Evolutionary conservation across 805 yeast genomes (phyloP).

Genomic region (Pichia phayaonensis): DNA sequence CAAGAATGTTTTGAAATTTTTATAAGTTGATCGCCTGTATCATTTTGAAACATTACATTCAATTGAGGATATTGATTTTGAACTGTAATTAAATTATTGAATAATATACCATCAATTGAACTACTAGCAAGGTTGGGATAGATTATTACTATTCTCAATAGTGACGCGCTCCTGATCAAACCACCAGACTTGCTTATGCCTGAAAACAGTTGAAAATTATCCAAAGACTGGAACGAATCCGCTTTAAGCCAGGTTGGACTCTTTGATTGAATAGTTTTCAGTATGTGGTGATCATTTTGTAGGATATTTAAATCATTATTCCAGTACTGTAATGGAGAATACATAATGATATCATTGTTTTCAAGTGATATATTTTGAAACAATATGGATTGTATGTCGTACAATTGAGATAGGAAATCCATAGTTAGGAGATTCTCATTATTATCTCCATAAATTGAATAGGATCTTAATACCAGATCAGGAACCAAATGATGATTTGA

Average conservation of each 20-base stretch:
- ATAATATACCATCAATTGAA: conserved; percentile 24
- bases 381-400: conserved; percentile 1
- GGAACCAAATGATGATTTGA: background rate
- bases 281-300: conserved; percentile 26
- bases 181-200: conserved; percentile 39
- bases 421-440: background rate
- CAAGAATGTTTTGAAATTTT: background rate
- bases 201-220: conserved; percentile 27
- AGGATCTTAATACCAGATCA: background rate
- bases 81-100: conserved; percentile 23
- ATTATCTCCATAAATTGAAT: background rate
- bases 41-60: background rate
- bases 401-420: background rate
- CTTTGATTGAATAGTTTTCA: conserved; percentile 34
- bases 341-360: conserved; percentile 6
- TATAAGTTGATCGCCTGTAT: background rate
- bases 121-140: conserved; percentile 5
- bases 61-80: conserved; percentile 1
- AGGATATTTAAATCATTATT: conserved; percentile 25
- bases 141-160: conserved; percentile 29
- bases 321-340: conserved; percentile 41
- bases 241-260: conserved; percentile 14
- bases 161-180: conserved; percentile 32
- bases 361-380: background rate
- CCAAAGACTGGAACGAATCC: conserved; percentile 18